Conservation (phyloP, 2,329 filamentous ascomycete species). For the Zelopaecilomyces penicillatus region DNA sequence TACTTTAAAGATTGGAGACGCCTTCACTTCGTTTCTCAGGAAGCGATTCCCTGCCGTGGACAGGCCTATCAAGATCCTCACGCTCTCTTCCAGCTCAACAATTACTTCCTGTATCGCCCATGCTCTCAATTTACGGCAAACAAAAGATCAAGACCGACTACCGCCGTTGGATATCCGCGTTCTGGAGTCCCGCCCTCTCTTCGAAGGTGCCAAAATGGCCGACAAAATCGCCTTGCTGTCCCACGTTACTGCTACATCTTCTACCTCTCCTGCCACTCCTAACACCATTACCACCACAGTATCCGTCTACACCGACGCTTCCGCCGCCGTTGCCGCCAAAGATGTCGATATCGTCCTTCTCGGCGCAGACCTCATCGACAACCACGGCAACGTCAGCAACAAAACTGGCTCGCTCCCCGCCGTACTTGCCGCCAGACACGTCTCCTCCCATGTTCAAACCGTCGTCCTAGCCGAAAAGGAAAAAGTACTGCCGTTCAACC, state of each 20-base stretch:
- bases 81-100: slow-evolving; percentile 55
- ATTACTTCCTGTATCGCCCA: slow-evolving; percentile 41
- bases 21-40: slow-evolving; percentile 27
- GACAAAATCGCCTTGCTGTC: slow-evolving; percentile 37
- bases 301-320: slow-evolving; percentile 51
- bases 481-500: slow-evolving; percentile 44
- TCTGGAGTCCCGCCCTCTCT: slow-evolving; percentile 59
- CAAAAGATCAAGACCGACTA: slow-evolving; percentile 16
- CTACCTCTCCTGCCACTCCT: not conserved
- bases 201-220: slow-evolving; percentile 54
- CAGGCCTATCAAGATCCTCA: slow-evolving; percentile 41
- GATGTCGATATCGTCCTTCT: slow-evolving; percentile 51
- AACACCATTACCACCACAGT: slow-evolving; percentile 19
- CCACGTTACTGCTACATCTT: not conserved
- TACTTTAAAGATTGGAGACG: slow-evolving; percentile 23
- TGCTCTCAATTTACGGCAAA: slow-evolving; percentile 18
- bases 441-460: slow-evolving; percentile 37
- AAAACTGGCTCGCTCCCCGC: slow-evolving; percentile 57
- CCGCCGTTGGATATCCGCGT: slow-evolving; percentile 45
- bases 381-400: slow-evolving; percentile 52
- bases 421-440: slow-evolving; percentile 43
- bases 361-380: slow-evolving; percentile 55
- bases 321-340: slow-evolving; percentile 42
- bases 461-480: slow-evolving; percentile 52
- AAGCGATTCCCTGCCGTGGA: slow-evolving; percentile 9